phyloP scores from a whole-genome alignment of 176 grass and related monocot genomes.

The Pharus latifolius region DNA sequence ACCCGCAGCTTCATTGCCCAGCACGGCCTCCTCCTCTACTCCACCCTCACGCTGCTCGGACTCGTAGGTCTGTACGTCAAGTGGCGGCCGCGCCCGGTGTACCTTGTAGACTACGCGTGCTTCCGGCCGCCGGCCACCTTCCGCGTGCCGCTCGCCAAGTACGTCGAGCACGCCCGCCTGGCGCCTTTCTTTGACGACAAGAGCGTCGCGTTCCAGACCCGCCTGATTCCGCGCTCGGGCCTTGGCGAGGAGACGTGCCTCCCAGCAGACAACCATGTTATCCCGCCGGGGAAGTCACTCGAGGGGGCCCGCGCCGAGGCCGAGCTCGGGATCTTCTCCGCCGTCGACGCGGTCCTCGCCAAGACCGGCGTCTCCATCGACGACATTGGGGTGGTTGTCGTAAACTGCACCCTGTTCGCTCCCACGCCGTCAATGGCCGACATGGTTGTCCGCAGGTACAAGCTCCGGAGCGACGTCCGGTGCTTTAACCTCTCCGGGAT shows the following conservation, averaged over 20 bases:
- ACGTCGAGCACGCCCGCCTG: conserved; percentile 16
- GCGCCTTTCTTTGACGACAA: conserved; percentile 1
- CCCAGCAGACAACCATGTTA: conserved; percentile 12
- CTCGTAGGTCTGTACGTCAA: not conserved
- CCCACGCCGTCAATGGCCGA: conserved; percentile 19
- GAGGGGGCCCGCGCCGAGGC: conserved; percentile 19
- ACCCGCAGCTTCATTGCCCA: not conserved
- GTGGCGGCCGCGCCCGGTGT: not conserved
- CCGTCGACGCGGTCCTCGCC: conserved; percentile 23
- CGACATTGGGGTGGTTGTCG: conserved; percentile 27
- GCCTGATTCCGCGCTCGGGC: conserved; percentile 28
- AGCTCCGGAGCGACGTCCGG: not conserved
- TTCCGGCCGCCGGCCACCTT: conserved; percentile 1
- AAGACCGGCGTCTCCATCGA: not conserved
- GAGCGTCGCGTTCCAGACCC: conserved; percentile 26
- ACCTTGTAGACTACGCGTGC: no score
- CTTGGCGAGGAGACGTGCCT: conserved; percentile 41
- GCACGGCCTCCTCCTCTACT: not conserved
- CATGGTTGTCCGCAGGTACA: conserved; percentile 14
- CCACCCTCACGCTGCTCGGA: not conserved
- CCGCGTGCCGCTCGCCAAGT: conserved; percentile 28
- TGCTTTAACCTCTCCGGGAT: conserved; percentile 23
- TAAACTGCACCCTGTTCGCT: conserved; percentile 27
- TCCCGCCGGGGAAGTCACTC: not conserved
- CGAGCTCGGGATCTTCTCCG: conserved; percentile 14